Evolutionary conservation across 2,329 filamentous ascomycete species (phyloP).

Genomic region (Aspergillus vadensis): DNA sequence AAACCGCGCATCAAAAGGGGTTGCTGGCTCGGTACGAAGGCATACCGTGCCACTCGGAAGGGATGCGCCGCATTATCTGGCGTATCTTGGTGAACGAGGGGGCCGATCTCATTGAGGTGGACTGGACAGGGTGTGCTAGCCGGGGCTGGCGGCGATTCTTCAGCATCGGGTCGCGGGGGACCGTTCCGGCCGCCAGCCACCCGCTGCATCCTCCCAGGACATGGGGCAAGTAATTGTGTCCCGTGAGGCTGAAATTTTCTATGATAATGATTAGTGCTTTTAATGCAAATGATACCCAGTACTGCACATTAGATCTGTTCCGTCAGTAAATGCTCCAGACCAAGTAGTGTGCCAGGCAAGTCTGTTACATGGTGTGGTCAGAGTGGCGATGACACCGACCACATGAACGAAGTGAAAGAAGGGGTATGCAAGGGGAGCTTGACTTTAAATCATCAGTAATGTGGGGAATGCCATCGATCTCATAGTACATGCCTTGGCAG

Average conservation of each 20-base stretch:
- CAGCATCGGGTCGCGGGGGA: neutral
- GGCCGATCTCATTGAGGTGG: constrained; percentile 24
- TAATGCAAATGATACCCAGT: neutral
- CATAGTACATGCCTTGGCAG: neutral
- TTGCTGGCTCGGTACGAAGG: constrained; percentile 18
- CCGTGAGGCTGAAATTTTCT: neutral
- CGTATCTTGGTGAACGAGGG: constrained; percentile 20
- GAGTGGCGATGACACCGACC: neutral
- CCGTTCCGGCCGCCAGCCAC: neutral
- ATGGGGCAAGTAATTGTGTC: neutral
- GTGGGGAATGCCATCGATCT: neutral
- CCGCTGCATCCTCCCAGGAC: neutral
- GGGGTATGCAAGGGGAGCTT: neutral
- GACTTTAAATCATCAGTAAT: neutral
- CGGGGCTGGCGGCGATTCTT: constrained; percentile 12
- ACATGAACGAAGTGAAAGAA: neutral
- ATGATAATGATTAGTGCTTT: constrained; percentile 1
- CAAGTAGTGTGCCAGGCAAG: neutral
- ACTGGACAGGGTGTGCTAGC: constrained; percentile 12
- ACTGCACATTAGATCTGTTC: no score
- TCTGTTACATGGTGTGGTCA: neutral
- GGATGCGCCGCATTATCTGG: constrained; percentile 17
- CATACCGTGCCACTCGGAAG: constrained; percentile 12
- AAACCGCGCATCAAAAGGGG: constrained; percentile 20
- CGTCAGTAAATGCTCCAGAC: neutral